Percentiles rank a stretch among this genome's conserved stretches.
Conservation (phyloP, 2,329 filamentous ascomycete genomes). For the Aurifilum marmelostoma region DNA sequence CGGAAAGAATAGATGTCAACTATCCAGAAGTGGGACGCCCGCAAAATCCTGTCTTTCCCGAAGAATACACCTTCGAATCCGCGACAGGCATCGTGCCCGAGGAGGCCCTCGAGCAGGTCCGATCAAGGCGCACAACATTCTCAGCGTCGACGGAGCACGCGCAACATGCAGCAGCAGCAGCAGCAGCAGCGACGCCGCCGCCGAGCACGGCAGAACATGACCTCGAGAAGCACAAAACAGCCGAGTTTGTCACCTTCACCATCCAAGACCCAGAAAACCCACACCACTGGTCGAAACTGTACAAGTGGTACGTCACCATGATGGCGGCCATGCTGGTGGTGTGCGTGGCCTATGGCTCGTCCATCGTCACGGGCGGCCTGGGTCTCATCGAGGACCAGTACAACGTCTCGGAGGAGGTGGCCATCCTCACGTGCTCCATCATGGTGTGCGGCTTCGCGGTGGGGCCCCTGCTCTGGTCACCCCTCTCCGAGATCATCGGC, state of each 20-base stretch:
- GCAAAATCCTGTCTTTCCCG: slow-evolving; percentile 1
- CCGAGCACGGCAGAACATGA: neutral
- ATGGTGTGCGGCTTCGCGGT: slow-evolving; percentile 51
- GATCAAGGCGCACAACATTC: neutral
- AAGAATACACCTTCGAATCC: slow-evolving; percentile 6
- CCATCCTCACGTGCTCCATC: slow-evolving; percentile 11
- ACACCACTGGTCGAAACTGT: slow-evolving; percentile 4
- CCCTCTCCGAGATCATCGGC: slow-evolving; percentile 51
- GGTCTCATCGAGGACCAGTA: slow-evolving; percentile 11
- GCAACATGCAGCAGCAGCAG: neutral
- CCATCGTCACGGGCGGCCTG: slow-evolving; percentile 12
- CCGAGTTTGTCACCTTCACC: slow-evolving; percentile 13
- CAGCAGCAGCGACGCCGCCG: neutral
- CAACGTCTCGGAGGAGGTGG: slow-evolving; percentile 4
- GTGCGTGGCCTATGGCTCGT: slow-evolving; percentile 9
- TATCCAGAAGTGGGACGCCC: slow-evolving; percentile 11
- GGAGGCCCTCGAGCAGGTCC: slow-evolving; percentile 13
- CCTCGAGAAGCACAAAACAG: slow-evolving; percentile 1
- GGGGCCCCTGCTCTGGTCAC: slow-evolving; percentile 49
- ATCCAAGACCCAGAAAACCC: slow-evolving; percentile 8
- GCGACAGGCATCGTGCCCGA: slow-evolving; percentile 4
- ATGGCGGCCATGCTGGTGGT: slow-evolving; percentile 4
- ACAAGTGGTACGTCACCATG: slow-evolving; percentile 16
- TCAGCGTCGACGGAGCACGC: neutral
- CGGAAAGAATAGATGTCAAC: neutral